Evolutionary conservation across 2,329 filamentous ascomycete genomes (phyloP).

Genomic region (Cercospora berteroae): DNA sequence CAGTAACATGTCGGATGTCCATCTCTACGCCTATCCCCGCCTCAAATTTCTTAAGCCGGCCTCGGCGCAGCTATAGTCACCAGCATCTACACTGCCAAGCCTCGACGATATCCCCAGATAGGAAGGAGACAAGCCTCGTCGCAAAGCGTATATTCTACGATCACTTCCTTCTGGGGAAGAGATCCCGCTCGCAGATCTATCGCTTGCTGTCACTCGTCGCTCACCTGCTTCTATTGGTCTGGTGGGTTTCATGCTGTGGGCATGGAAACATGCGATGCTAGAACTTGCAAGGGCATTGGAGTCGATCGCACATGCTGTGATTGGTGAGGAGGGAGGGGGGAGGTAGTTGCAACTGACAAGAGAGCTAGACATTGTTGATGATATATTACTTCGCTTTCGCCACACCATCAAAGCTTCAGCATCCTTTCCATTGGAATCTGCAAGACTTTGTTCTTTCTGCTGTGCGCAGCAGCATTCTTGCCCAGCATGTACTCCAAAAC

Average conservation of each 20-base stretch:
- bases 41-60: background rate
- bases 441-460: background rate
- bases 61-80: background rate
- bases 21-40: background rate
- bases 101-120: background rate
- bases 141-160: background rate
- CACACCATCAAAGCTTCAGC: background rate
- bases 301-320: background rate
- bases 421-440: background rate
- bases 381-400: background rate
- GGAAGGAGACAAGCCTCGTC: conserved; percentile 8
- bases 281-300: background rate
- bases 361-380: background rate
- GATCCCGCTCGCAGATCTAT: background rate
- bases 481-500: background rate
- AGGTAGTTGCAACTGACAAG: background rate
- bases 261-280: background rate
- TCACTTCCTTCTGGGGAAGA: conserved; percentile 18
- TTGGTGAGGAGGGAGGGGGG: background rate
- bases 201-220: background rate
- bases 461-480: background rate
- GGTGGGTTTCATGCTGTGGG: background rate
- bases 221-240: conserved; percentile 1
- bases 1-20: background rate
- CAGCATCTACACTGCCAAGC: background rate